Evolutionary conservation across 2,329 filamentous ascomycete genomes (phyloP), one percentile per base, ranked within the genome.

Genomic region (Zasmidium angulare): DNA sequence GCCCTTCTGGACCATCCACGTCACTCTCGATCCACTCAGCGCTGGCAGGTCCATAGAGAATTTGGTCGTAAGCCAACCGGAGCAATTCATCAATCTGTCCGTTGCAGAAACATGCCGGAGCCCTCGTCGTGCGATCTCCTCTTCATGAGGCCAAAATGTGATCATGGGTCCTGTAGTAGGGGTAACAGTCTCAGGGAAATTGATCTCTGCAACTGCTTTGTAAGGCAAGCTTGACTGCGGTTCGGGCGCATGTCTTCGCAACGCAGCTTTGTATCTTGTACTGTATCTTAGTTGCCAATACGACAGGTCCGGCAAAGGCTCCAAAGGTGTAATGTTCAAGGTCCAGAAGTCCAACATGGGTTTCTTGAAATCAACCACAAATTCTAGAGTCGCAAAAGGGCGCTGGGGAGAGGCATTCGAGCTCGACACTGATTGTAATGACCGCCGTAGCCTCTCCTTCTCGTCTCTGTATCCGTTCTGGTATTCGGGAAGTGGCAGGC

Each of bases 91-190:
- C 26, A 51, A 51, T 10, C 36, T 23, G 6, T 57, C 47, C 6
- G 47, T 46, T 26, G 26, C 14, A 26, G 46, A 50, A 14, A 43
- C 46, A 46, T 56, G 53, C 14, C 53, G 26, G 4, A 36, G 14
- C 2, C 53, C 53, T 29, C 26, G 20, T 7, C 26, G 20, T 9
- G 20, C 55, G 20, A 40, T 49, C 14, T 49, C 55, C 17, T 51
- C 55, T 20, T 57, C 55, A 19, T 57, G 31, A 7, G 55, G 55
- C 49, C 50, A 48, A 22, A 52, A 50, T 21, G 49, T 57, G 21
- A 57, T 51, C 9, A 23, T 43, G 12, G 55, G 55, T 7, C n/a
- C 55, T 48, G 36, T 48, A 50, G 21, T 26, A 47, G 7, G 55
- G 46, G 43, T 46, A 43, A 55, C 46, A 23, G 4, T 26, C 19